A percentile compares a stretch with the other conserved stretches of the same genome.
Conservation (phyloP, 805 yeast species). For the Kodamaea laetipori region DNA sequence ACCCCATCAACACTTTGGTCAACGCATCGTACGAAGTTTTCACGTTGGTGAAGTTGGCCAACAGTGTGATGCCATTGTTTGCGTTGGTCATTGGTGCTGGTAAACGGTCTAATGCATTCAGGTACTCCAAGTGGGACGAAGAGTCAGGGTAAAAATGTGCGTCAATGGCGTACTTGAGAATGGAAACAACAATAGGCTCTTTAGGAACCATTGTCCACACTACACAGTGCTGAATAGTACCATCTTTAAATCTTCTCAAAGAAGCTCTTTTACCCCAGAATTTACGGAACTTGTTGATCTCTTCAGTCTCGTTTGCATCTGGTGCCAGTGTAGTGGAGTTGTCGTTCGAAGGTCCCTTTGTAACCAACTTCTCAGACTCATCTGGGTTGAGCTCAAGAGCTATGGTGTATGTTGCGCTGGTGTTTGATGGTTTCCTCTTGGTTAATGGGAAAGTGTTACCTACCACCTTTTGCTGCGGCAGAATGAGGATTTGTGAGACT, state of each 20-base stretch:
- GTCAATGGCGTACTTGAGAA: constrained; percentile 62
- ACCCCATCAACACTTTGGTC: constrained; percentile 46
- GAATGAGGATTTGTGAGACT: constrained; percentile 40
- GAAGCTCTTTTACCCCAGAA: constrained; percentile 92
- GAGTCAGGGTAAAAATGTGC: constrained; percentile 58
- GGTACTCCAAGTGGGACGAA: constrained; percentile 30
- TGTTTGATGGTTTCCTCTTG: constrained; percentile 55
- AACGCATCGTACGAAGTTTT: constrained; percentile 52
- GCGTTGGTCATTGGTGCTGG: constrained; percentile 38
- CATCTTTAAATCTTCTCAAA: constrained; percentile 90
- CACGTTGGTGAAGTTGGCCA: constrained; percentile 31
- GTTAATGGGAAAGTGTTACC: constrained; percentile 39
- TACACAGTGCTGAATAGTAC: constrained; percentile 85
- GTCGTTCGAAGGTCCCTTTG: constrained; percentile 67
- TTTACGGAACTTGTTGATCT: constrained; percentile 61
- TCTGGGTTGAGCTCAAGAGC: constrained; percentile 72
- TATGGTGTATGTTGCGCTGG: constrained; percentile 42
- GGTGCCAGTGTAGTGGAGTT: constrained; percentile 32
- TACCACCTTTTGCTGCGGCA: constrained; percentile 21
- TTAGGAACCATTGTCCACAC: constrained; percentile 67
- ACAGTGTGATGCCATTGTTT: constrained; percentile 39
- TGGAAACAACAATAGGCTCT: constrained; percentile 65
- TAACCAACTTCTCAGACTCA: constrained; percentile 77
- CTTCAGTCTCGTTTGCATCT: constrained; percentile 50
- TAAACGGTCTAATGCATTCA: constrained; percentile 25